phyloP scores from a whole-genome alignment of 2,329 filamentous ascomycete species.

The Fusarium piperis region DNA sequence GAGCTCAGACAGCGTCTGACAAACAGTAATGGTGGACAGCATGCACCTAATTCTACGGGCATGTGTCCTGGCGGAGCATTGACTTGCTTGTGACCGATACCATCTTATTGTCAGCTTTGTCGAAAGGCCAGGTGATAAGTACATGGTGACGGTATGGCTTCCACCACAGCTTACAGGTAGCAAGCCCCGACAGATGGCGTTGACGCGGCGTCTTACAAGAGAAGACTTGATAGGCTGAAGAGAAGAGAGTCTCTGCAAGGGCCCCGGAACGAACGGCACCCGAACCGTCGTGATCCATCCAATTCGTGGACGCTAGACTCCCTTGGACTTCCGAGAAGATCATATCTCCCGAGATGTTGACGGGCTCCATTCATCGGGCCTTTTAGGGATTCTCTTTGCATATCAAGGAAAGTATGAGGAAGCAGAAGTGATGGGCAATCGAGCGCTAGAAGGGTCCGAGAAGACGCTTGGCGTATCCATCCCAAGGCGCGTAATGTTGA shows the following conservation, averaged over 20 bases:
- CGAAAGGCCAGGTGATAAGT: neutral
- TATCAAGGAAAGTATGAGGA: neutral
- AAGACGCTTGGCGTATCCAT: neutral
- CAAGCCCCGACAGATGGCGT: neutral
- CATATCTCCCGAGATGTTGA: neutral
- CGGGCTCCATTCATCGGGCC: neutral
- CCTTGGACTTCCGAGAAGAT: neutral
- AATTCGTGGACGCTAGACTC: neutral
- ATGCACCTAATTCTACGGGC: neutral
- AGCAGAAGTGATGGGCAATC: neutral
- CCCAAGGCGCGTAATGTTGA: neutral
- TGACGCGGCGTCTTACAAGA: neutral
- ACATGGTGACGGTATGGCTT: neutral
- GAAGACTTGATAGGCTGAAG: neutral
- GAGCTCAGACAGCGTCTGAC: neutral
- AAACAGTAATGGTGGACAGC: neutral
- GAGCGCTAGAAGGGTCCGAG: neutral
- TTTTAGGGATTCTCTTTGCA: neutral
- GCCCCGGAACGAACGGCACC: neutral
- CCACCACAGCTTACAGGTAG: neutral
- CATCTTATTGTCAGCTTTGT: neutral
- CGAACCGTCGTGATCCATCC: neutral
- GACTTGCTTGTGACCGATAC: neutral
- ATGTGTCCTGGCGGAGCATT: neutral
- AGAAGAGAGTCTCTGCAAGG: neutral